Evolutionary conservation across 352 stramenopile species (phyloP).

Genomic region (Sclerospora graminicola): DNA sequence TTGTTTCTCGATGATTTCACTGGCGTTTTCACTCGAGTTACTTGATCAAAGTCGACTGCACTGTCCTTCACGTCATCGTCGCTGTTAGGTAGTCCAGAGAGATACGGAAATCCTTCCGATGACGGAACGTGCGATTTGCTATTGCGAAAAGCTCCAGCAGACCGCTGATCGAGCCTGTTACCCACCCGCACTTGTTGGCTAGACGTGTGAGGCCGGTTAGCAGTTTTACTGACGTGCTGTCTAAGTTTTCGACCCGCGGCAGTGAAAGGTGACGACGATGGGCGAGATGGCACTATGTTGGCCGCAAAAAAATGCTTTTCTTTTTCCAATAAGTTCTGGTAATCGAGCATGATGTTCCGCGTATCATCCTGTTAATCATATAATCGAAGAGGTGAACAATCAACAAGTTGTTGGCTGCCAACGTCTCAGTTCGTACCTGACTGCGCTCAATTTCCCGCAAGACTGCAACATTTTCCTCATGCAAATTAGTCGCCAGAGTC

Average conservation of each 20-base stretch:
- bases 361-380: slow-evolving; percentile 32
- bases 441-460: slow-evolving; percentile 54
- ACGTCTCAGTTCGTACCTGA: slow-evolving; percentile 34
- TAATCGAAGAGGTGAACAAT: background rate
- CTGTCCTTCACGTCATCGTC: slow-evolving; percentile 6
- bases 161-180: background rate
- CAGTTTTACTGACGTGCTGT: slow-evolving; percentile 19
- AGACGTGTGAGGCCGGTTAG: slow-evolving; percentile 14
- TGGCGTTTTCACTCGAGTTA: slow-evolving; percentile 8
- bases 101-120: slow-evolving; percentile 10
- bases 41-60: background rate
- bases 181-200: too few species aligned
- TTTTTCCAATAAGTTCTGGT: slow-evolving; percentile 43
- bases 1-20: slow-evolving; percentile 1
- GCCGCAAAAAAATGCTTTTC: slow-evolving; percentile 22
- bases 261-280: slow-evolving; percentile 20
- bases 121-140: slow-evolving; percentile 9
- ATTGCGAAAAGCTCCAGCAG: slow-evolving; percentile 13
- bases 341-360: slow-evolving; percentile 56
- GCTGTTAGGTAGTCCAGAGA: background rate
- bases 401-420: too few species aligned
- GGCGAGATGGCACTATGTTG: slow-evolving; percentile 21
- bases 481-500: slow-evolving; percentile 45
- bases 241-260: slow-evolving; percentile 32
- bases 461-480: slow-evolving; percentile 61